Evolutionary conservation across 1,139 yeast species (phyloP), one percentile per base, ranked within the genome.

Genomic region (Scheffersomyces illinoinensis): DNA sequence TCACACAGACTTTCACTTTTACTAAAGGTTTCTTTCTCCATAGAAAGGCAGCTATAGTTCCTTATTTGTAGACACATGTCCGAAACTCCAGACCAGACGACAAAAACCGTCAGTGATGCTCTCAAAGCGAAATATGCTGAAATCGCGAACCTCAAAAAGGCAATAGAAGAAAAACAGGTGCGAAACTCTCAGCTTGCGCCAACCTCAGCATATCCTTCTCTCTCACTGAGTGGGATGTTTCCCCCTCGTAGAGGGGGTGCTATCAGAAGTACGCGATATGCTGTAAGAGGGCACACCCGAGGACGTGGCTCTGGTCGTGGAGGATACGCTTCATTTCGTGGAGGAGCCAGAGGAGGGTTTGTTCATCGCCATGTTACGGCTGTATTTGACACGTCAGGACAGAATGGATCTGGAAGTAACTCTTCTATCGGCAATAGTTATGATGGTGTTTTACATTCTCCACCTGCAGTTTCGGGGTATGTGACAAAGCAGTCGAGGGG

Each of bases 51-150:
- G 4, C 3, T 14, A 33, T 12, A 12, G 14, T 12, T 33, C 5
- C 43, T 33, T 33, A 12, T 33, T 33, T 33, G 17, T 33, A 33
- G 17, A 33, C 6, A 26, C 12, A 33, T 33, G 43, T 5, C 43
- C 17, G 43, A 33, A 12, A 4, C 7, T 33, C 14, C 17, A 4
- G 12, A 33, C 17, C 43, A 33, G 17, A 33, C 7, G 14, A 12
- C 43, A 33, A 17, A 33, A 2, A 12, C 51, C 23, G 65, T 62
- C 53, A 60, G 62, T 49, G 64, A 68, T 14, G 71, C 67, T 18
- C 57, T 75, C 20, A 72, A 67, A 59, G 70, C 68, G 18, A 72
- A 72, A 60, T 74, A 73, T 58, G 75, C 77, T 2, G 79, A 76
- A 60, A 73, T 76, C 17, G 77, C 79, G 4, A 70, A 69, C 6